A percentile compares a stretch with the other conserved stretches of the same genome.
Conservation (phyloP, 768 basidiomycete species). For the Zangia roseola region DNA sequence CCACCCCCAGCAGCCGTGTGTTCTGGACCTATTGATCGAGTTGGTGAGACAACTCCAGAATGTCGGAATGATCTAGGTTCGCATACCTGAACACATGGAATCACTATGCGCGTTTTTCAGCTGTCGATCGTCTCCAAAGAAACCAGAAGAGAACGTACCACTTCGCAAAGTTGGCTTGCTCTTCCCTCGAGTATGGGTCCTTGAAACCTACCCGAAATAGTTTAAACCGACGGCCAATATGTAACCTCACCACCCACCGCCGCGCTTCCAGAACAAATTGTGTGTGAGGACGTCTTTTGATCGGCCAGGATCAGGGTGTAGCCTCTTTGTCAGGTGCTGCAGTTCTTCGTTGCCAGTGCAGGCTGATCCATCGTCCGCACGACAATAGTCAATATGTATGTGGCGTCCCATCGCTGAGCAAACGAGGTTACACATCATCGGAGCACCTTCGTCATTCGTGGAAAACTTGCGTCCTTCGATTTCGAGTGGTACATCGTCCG, state of each 20-base stretch:
- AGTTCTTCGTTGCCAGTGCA: conserved; percentile 44
- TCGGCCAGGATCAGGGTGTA: conserved; percentile 46
- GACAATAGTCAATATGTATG: conserved; percentile 56
- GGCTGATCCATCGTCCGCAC: conserved; percentile 32
- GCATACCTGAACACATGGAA: conserved; percentile 48
- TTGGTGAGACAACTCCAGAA: neutral
- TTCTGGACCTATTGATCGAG: conserved; percentile 43
- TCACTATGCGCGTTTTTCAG: conserved; percentile 34
- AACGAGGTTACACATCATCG: conserved; percentile 60
- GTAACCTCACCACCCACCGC: conserved; percentile 35
- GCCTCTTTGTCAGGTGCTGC: conserved; percentile 43
- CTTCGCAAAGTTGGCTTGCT: conserved; percentile 50
- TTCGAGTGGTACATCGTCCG: conserved; percentile 49
- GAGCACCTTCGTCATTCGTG: conserved; percentile 54
- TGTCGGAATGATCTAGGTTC: neutral
- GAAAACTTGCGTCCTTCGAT: conserved; percentile 56
- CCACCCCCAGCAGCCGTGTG: conserved; percentile 40
- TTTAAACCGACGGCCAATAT: neutral
- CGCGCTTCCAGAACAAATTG: conserved; percentile 54
- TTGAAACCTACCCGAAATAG: conserved; percentile 45
- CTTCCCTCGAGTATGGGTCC: conserved; percentile 62
- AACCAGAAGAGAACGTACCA: conserved; percentile 39
- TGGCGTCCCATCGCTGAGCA: conserved; percentile 58
- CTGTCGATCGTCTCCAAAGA: neutral
- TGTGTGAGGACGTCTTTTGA: conserved; percentile 58